Percentiles rank a stretch among this genome's conserved stretches.
Evolutionary conservation across 495 filamentous ascomycete genomes (phyloP).

Genomic region (Hypoxylon rickii): DNA sequence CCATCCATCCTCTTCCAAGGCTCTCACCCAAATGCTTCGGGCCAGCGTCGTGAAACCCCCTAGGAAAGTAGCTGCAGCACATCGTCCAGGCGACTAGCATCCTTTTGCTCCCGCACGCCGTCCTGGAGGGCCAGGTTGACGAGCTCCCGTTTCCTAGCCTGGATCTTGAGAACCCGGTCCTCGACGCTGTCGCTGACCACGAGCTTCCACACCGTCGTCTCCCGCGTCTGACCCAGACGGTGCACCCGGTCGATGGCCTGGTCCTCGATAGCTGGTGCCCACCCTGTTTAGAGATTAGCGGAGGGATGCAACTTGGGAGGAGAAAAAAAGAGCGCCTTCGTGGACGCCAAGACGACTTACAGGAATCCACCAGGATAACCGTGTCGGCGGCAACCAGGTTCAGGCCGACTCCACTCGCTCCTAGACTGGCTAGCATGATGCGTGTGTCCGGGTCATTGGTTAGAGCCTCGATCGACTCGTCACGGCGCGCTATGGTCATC

Average conservation of each 20-base stretch:
- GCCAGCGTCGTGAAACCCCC: no score
- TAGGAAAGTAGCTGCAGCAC: constrained; percentile 46
- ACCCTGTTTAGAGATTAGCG: constrained; percentile 56
- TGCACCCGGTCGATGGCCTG: constrained; percentile 93
- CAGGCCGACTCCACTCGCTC: constrained; percentile 83
- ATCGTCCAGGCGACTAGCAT: constrained; percentile 49
- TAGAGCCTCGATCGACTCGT: constrained; percentile 68
- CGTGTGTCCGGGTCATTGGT: constrained; percentile 69
- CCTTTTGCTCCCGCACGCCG: constrained; percentile 48
- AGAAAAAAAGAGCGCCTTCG: neutral
- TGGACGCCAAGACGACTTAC: no score
- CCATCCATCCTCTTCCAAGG: no score
- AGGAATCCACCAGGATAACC: constrained; percentile 81
- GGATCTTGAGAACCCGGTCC: constrained; percentile 80
- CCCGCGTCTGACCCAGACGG: constrained; percentile 78
- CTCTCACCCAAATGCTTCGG: no score
- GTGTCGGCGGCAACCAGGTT: constrained; percentile 90
- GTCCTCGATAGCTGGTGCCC: constrained; percentile 92
- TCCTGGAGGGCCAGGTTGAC: constrained; percentile 79
- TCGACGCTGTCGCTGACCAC: constrained; percentile 88
- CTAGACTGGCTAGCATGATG: constrained; percentile 81
- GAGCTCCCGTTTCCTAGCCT: constrained; percentile 78
- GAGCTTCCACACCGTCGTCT: constrained; percentile 78
- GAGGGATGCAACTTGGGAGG: neutral
- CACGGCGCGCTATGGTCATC: constrained; percentile 70